Percentiles rank a stretch among this genome's conserved stretches.
Conservation (phyloP, 257 asterid genomes). For the Nicotiana undulata region DNA sequence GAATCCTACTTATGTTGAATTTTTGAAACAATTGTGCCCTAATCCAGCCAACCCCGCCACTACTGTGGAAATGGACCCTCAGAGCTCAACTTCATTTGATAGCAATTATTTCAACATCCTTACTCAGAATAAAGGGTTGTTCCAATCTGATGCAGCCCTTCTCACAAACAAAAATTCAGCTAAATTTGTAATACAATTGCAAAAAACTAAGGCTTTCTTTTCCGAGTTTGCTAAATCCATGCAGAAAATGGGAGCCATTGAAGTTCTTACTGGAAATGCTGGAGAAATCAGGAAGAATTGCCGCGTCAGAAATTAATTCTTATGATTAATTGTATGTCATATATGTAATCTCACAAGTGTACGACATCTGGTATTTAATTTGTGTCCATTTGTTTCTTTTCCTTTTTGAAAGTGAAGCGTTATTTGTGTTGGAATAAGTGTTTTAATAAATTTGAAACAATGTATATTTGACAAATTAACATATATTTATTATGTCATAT, state of each 20-base stretch:
- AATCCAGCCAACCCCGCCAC: conserved; percentile 22
- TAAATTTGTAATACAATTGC: conserved; percentile 8
- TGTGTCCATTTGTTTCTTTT: too few species aligned
- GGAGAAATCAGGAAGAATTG: too few species aligned
- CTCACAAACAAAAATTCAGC: conserved; percentile 22
- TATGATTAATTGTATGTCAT: too few species aligned
- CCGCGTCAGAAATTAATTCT: too few species aligned
- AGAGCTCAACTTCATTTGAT: conserved; percentile 32
- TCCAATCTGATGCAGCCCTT: conserved; percentile 50
- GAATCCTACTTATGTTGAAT: conserved; percentile 13
- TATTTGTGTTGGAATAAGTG: too few species aligned
- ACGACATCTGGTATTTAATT: too few species aligned
- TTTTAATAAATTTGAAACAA: too few species aligned
- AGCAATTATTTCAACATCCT: conserved; percentile 29
- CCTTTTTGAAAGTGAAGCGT: too few species aligned
- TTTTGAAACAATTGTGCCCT: conserved; percentile 19
- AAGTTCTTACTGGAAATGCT: too few species aligned
- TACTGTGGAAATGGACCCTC: conserved; percentile 41
- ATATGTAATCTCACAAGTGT: too few species aligned
- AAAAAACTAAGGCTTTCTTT: conserved; percentile 16
- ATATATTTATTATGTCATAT: too few species aligned
- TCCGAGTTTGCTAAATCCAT: conserved; percentile 31
- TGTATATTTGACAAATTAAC: too few species aligned
- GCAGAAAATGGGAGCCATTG: not conserved
- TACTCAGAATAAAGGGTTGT: conserved; percentile 27